phyloP scores from a whole-genome alignment of 2,329 filamentous ascomycete species.

The Trichoderma semiorbis region DNA sequence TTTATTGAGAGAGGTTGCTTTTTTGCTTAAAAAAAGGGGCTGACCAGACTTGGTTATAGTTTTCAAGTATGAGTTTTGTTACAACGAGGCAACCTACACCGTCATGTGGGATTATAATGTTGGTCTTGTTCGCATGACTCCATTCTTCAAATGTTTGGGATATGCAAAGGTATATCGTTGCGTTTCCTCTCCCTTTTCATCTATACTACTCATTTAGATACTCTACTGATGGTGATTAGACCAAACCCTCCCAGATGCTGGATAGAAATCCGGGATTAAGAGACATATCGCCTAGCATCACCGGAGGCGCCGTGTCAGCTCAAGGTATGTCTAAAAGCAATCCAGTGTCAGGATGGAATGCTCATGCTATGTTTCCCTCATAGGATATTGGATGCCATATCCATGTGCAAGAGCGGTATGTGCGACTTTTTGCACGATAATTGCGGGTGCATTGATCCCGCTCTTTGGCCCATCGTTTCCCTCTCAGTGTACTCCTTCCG shows the following conservation, averaged over 20 bases:
- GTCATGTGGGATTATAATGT: constrained; percentile 98
- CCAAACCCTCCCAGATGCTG: constrained; percentile 80
- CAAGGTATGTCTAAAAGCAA: constrained; percentile 60
- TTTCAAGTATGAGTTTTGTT: constrained; percentile 77
- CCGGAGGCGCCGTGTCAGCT: constrained; percentile 81
- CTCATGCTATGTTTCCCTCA: constrained; percentile 6
- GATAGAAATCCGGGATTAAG: constrained; percentile 74
- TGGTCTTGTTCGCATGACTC: constrained; percentile 88
- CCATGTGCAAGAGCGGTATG: constrained; percentile 81
- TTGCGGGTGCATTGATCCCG: constrained; percentile 82
- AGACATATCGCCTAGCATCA: constrained; percentile 92
- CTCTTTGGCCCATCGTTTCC: constrained; percentile 86
- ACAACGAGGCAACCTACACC: constrained; percentile 62
- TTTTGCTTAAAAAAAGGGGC: neutral
- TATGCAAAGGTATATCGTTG: constrained; percentile 69
- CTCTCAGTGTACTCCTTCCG: constrained; percentile 61
- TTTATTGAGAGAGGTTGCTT: neutral
- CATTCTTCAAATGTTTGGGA: constrained; percentile 87
- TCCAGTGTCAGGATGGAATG: neutral
- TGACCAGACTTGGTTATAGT: constrained; percentile 45
- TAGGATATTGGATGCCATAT: constrained; percentile 97
- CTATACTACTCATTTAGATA: neutral
- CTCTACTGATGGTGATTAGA: constrained; percentile 51
- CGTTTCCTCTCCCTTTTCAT: neutral
- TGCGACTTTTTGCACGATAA: constrained; percentile 81